Percentiles rank a stretch among this genome's conserved stretches.
Evolutionary conservation across 1,284 basidiomycete genomes (phyloP).

Genomic region (Ceratobasidium sp.): DNA sequence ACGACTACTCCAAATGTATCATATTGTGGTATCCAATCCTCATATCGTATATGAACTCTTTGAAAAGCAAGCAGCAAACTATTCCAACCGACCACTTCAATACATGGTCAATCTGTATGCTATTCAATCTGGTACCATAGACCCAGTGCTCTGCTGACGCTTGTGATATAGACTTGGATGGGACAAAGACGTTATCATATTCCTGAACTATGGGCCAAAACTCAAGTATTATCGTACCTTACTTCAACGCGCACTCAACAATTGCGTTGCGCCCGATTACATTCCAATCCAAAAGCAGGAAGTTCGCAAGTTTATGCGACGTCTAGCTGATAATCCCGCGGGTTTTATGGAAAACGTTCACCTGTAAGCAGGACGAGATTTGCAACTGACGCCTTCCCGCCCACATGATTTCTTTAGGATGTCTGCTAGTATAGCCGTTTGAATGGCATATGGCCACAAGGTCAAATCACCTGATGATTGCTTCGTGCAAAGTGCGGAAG

Average conservation of each 20-base stretch:
- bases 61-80: conserved; percentile 20
- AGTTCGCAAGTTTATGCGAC: conserved; percentile 1
- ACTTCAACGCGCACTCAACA: conserved; percentile 29
- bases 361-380: not conserved
- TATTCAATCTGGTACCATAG: not conserved
- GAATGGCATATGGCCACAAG: conserved; percentile 28
- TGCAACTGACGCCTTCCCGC: not conserved
- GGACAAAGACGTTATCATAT: conserved; percentile 16
- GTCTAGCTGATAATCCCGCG: not conserved
- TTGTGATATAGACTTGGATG: conserved; percentile 9
- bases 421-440: conserved; percentile 18
- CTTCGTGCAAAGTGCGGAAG: conserved; percentile 30
- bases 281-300: conserved; percentile 18
- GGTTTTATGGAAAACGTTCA: conserved; percentile 25
- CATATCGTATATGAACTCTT: conserved; percentile 12
- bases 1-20: conserved; percentile 7
- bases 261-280: conserved; percentile 21
- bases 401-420: conserved; percentile 1
- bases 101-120: conserved; percentile 20
- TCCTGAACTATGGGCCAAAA: conserved; percentile 18
- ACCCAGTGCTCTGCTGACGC: not conserved
- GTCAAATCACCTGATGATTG: conserved; percentile 27
- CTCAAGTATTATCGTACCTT: conserved; percentile 29
- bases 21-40: conserved; percentile 21
- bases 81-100: not conserved